Conservation (phyloP, 164 flowering plant species). For the Magnolia officinalis region DNA sequence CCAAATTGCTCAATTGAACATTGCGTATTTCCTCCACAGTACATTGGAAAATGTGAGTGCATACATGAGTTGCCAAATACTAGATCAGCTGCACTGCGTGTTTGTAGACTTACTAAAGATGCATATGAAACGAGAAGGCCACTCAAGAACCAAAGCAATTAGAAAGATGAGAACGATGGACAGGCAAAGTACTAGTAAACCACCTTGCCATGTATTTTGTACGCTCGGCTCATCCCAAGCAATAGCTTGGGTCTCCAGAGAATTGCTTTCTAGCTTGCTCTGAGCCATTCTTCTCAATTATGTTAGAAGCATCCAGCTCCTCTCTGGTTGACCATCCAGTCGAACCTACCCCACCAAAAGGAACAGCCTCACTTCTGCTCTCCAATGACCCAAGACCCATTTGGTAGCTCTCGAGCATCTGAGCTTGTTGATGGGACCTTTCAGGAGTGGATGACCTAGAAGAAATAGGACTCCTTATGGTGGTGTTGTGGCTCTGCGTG, state of each 20-base stretch:
- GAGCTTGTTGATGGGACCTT: constrained; percentile 38
- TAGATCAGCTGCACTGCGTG: too few relatives aligned
- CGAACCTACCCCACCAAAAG: constrained; percentile 20
- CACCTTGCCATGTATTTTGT: constrained; percentile 93
- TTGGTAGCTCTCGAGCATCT: constrained; percentile 28
- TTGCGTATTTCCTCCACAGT: too few relatives aligned
- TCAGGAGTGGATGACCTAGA: constrained; percentile 72
- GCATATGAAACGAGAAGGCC: neutral
- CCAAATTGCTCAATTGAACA: too few relatives aligned
- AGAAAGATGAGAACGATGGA: neutral
- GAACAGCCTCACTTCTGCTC: constrained; percentile 26
- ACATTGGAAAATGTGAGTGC: too few relatives aligned
- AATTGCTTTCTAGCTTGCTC: constrained; percentile 43
- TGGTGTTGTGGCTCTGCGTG: constrained; percentile 67
- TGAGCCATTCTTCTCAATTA: constrained; percentile 16
- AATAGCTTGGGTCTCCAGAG: constrained; percentile 64
- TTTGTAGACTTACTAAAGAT: too few relatives aligned
- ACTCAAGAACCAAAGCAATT: neutral
- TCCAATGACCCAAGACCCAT: constrained; percentile 19
- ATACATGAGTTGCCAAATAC: too few relatives aligned
- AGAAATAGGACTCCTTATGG: constrained; percentile 61
- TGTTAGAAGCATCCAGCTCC: constrained; percentile 20
- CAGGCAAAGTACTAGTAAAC: constrained; percentile 6
- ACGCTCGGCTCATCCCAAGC: constrained; percentile 98
- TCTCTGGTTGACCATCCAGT: constrained; percentile 27